These are phyloP conservation scores for Colletotrichum theobromicola DNA, from an alignment of 2,329 filamentous ascomycete genomes.

Conservation along the genomic window DNA sequence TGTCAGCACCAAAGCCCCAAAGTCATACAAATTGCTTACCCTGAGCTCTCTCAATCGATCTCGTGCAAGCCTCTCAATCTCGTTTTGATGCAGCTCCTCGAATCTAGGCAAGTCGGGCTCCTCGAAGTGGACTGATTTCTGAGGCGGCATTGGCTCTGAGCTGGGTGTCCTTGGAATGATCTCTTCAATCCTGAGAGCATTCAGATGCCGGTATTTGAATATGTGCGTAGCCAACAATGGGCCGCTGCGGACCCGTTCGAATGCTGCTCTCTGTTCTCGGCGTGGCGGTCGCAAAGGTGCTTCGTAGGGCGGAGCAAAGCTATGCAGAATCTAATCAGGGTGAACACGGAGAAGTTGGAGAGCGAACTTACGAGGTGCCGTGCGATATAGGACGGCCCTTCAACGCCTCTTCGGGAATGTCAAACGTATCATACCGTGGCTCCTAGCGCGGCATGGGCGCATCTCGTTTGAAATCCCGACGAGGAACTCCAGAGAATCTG, in stretches of 20 bases:
- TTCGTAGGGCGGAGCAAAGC: background rate
- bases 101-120: background rate
- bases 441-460: background rate
- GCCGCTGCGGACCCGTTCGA: slow-evolving; percentile 1
- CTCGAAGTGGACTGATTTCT: background rate
- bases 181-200: slow-evolving; percentile 33
- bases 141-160: slow-evolving; percentile 21
- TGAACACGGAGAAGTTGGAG: background rate
- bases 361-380: slow-evolving; percentile 30
- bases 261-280: background rate
- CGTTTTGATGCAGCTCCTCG: slow-evolving; percentile 25
- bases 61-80: slow-evolving; percentile 32
- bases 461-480: background rate
- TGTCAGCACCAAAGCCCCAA: background rate
- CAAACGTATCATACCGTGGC: slow-evolving; percentile 7
- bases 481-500: background rate
- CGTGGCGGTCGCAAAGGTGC: background rate
- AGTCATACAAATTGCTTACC: slow-evolving; percentile 8
- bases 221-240: slow-evolving; percentile 30
- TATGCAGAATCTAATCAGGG: background rate
- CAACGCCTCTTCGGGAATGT: slow-evolving; percentile 37
- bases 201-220: slow-evolving; percentile 39
- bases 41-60: slow-evolving; percentile 32
- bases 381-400: slow-evolving; percentile 39
- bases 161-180: slow-evolving; percentile 32